Percentiles rank a stretch among this genome's conserved stretches.
Conservation (phyloP, 2,329 filamentous ascomycete genomes). For the Calonectria pauciramosa region DNA sequence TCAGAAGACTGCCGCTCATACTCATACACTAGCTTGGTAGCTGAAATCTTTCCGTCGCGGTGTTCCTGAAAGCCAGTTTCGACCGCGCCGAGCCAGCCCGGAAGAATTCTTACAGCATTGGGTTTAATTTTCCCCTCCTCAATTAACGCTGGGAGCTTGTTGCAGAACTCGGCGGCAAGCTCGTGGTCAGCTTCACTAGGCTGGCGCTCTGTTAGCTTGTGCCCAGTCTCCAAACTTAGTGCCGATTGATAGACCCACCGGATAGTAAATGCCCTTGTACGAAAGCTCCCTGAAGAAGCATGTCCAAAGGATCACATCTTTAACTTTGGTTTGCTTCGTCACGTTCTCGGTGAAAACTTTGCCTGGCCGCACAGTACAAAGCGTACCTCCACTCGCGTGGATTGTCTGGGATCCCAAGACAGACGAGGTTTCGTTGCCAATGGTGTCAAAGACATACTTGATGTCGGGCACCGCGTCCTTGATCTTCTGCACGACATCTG, state of each 20-base stretch:
- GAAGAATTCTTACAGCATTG: constrained; percentile 47
- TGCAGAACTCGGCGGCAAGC: constrained; percentile 53
- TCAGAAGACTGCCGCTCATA: constrained; percentile 40
- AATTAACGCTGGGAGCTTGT: constrained; percentile 52
- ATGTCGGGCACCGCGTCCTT: constrained; percentile 48
- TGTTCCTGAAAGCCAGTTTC: constrained; percentile 53
- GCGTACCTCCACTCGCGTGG: constrained; percentile 39
- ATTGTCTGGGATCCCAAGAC: constrained; percentile 49
- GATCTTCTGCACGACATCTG: constrained; percentile 53
- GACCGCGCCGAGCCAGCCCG: constrained; percentile 50
- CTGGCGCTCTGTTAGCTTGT: constrained; percentile 37
- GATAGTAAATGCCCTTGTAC: constrained; percentile 53
- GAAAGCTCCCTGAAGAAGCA: constrained; percentile 56
- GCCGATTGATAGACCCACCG: constrained; percentile 45
- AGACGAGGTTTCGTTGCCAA: constrained; percentile 56
- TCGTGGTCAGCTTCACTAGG: constrained; percentile 52
- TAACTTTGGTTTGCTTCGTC: constrained; percentile 49
- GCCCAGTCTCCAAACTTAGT: background rate
- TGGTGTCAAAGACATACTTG: constrained; percentile 57
- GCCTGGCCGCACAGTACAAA: constrained; percentile 59
- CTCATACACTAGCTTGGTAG: constrained; percentile 55
- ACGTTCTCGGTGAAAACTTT: constrained; percentile 55
- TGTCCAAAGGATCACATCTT: constrained; percentile 59
- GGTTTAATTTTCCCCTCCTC: constrained; percentile 51
- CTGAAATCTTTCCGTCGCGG: constrained; percentile 55